These are phyloP conservation scores for Stagonosporopsis rhizophila DNA, from an alignment of 2,329 filamentous ascomycete genomes.

Conservation along the genomic window DNA sequence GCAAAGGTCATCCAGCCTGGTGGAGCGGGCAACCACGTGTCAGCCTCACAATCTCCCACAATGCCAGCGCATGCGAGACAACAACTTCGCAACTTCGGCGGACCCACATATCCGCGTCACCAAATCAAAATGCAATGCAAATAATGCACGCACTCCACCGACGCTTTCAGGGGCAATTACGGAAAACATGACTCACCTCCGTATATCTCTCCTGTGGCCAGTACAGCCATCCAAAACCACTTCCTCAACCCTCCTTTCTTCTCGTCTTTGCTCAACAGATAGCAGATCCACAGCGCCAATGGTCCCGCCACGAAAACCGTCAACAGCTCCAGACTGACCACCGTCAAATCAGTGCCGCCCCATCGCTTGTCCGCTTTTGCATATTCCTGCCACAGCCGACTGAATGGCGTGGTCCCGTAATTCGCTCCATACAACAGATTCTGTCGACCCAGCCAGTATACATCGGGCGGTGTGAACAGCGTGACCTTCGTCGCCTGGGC, in stretches of 20 bases:
- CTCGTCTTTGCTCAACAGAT: constrained; percentile 54
- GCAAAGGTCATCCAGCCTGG: constrained; percentile 69
- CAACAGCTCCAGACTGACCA: constrained; percentile 66
- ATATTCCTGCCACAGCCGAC: constrained; percentile 70
- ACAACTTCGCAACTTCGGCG: constrained; percentile 25
- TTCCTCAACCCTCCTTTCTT: constrained; percentile 48
- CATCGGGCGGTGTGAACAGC: constrained; percentile 54
- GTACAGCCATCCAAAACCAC: constrained; percentile 63
- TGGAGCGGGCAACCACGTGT: constrained; percentile 48
- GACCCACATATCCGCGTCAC: constrained; percentile 32
- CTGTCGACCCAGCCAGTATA: constrained; percentile 62
- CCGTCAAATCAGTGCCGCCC: constrained; percentile 64
- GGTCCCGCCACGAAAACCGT: constrained; percentile 67
- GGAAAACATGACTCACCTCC: constrained; percentile 53
- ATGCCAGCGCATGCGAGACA: constrained; percentile 24
- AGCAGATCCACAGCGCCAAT: constrained; percentile 64
- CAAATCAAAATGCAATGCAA: constrained; percentile 19
- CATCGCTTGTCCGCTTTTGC: constrained; percentile 69
- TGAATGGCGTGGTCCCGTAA: constrained; percentile 62
- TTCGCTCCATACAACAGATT: constrained; percentile 65
- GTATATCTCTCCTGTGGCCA: constrained; percentile 70
- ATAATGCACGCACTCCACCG: constrained; percentile 22
- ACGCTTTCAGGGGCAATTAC: constrained; percentile 6
- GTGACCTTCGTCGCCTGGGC: constrained; percentile 41
- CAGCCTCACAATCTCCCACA: constrained; percentile 36